Conservation (phyloP, 2,329 filamentous ascomycete species). For the Penicillium griseofulvum region DNA sequence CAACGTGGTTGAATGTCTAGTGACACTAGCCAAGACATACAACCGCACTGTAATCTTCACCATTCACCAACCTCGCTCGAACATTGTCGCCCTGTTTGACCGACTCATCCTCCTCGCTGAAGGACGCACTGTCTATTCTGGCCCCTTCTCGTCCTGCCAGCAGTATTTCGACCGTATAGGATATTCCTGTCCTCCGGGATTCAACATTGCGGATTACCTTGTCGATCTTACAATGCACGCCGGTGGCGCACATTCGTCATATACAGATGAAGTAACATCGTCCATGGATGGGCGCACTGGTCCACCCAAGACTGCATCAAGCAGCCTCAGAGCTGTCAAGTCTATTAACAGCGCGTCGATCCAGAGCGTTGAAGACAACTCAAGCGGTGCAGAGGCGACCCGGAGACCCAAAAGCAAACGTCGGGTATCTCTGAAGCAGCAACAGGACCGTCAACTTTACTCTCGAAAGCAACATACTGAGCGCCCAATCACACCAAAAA, state of each 20-base stretch:
- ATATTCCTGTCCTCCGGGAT: slow-evolving; percentile 89
- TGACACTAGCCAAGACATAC: slow-evolving; percentile 91
- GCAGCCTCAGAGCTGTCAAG: slow-evolving; percentile 84
- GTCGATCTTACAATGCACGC: slow-evolving; percentile 98
- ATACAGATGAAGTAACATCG: slow-evolving; percentile 51
- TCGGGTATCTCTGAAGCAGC: slow-evolving; percentile 75
- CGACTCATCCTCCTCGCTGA: slow-evolving; percentile 86
- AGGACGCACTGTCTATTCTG: slow-evolving; percentile 89
- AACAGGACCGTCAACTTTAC: slow-evolving; percentile 86
- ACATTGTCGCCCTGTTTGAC: slow-evolving; percentile 96
- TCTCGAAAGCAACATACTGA: slow-evolving; percentile 65
- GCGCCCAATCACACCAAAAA: slow-evolving; percentile 58
- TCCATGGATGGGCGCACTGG: slow-evolving; percentile 59
- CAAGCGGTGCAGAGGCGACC: slow-evolving; percentile 59
- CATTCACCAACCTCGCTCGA: slow-evolving; percentile 95
- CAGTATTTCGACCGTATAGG: slow-evolving; percentile 88
- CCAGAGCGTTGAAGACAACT: slow-evolving; percentile 66
- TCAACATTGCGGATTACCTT: slow-evolving; percentile 98
- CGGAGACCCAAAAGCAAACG: slow-evolving; percentile 67
- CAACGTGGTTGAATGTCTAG: slow-evolving; percentile 94
- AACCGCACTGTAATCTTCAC: slow-evolving; percentile 97
- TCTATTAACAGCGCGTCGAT: slow-evolving; percentile 83
- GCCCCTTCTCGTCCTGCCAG: slow-evolving; percentile 84
- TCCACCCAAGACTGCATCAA: slow-evolving; percentile 69
- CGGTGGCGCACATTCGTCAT: slow-evolving; percentile 56